phyloP scores from a whole-genome alignment of 495 filamentous ascomycete species.

The Talaromyces stipitatus region DNA sequence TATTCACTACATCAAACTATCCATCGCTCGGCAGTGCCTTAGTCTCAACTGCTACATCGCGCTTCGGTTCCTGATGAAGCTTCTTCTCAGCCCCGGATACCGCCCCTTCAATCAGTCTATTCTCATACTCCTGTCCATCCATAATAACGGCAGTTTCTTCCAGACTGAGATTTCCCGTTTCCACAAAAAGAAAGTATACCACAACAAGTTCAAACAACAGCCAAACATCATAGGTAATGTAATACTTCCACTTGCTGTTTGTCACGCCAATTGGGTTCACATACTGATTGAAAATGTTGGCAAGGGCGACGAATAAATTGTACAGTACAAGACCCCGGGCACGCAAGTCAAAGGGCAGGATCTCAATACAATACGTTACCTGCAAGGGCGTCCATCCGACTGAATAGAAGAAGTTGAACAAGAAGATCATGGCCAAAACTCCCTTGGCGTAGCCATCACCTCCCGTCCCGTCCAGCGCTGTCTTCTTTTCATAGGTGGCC shows the following conservation, averaged over 20 bases:
- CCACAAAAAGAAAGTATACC: slow-evolving; percentile 66
- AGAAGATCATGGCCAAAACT: slow-evolving; percentile 51
- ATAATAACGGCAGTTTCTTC: slow-evolving; percentile 52
- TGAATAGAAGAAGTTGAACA: slow-evolving; percentile 48
- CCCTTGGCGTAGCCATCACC: slow-evolving; percentile 31
- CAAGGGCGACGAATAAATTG: slow-evolving; percentile 10
- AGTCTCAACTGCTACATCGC: slow-evolving; percentile 14
- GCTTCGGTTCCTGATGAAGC: not conserved
- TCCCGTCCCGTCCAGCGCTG: slow-evolving; percentile 28
- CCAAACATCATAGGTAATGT: slow-evolving; percentile 28
- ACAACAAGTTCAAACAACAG: slow-evolving; percentile 18
- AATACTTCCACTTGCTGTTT: slow-evolving; percentile 29
- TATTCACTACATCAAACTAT: too few species aligned
- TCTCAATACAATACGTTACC: slow-evolving; percentile 17
- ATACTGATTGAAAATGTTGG: slow-evolving; percentile 8
- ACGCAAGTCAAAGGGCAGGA: slow-evolving; percentile 18
- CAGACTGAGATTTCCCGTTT: slow-evolving; percentile 56
- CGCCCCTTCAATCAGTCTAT: slow-evolving; percentile 11
- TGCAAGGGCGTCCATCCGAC: slow-evolving; percentile 25
- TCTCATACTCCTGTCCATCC: slow-evolving; percentile 9
- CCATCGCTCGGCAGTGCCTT: not conserved
- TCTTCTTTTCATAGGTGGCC: slow-evolving; percentile 44
- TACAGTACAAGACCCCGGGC: slow-evolving; percentile 17
- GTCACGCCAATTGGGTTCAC: slow-evolving; percentile 34
- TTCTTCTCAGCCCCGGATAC: slow-evolving; percentile 24